A percentile compares a stretch with the other conserved stretches of the same genome.
Evolutionary conservation across 768 basidiomycete genomes (phyloP).

Genomic region (Butyriboletus loyo): DNA sequence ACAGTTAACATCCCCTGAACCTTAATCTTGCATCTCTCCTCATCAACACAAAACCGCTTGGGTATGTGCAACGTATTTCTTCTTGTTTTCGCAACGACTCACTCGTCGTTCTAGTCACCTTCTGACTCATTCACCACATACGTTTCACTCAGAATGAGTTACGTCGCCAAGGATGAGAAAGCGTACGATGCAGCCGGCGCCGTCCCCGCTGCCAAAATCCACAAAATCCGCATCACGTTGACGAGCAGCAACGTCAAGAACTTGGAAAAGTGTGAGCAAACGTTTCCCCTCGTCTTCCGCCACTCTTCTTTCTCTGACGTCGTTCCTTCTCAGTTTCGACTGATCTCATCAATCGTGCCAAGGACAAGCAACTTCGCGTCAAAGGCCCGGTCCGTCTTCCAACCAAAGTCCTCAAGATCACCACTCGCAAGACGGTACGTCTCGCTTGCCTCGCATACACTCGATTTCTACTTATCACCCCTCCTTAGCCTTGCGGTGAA

Average conservation of each 20-base stretch:
- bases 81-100: neutral
- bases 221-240: slow-evolving; percentile 99
- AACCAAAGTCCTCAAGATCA: slow-evolving; percentile 98
- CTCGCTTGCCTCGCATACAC: neutral
- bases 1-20: slow-evolving; percentile 19
- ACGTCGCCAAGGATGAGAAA: slow-evolving; percentile 98
- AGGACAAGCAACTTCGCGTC: slow-evolving; percentile 99
- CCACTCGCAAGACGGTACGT: slow-evolving; percentile 96
- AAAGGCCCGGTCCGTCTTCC: slow-evolving; percentile 99
- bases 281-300: neutral
- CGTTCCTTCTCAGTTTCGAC: slow-evolving; percentile 65
- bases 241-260: slow-evolving; percentile 97
- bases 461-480: neutral
- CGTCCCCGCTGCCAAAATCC: slow-evolving; percentile 86
- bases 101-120: slow-evolving; percentile 56
- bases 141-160: slow-evolving; percentile 68
- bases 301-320: neutral
- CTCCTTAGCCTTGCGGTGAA: slow-evolving; percentile 91
- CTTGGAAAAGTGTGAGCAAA: slow-evolving; percentile 88
- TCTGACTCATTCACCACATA: slow-evolving; percentile 58
- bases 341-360: slow-evolving; percentile 97
- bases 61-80: slow-evolving; percentile 15
- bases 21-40: slow-evolving; percentile 31
- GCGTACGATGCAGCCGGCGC: slow-evolving; percentile 95
- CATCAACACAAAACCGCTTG: slow-evolving; percentile 30